Evolutionary conservation across 805 yeast genomes (phyloP).

Genomic region (Komagataella pastoris): DNA sequence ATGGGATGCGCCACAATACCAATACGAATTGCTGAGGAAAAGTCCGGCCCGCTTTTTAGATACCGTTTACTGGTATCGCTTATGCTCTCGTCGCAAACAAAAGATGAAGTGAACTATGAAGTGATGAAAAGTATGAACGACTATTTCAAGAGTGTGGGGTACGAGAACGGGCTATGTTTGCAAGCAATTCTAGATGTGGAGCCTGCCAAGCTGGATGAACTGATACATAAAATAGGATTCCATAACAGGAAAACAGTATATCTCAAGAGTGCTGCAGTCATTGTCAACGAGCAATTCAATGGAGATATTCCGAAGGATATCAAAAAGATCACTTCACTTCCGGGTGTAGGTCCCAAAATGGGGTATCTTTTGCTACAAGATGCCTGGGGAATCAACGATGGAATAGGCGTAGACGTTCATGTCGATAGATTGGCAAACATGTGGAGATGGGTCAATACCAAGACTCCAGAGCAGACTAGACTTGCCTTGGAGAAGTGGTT

Average conservation of each 20-base stretch:
- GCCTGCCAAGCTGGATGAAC: conserved; percentile 44
- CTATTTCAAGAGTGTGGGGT: conserved; percentile 26
- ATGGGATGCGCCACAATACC: conserved; percentile 72
- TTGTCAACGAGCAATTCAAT: conserved; percentile 32
- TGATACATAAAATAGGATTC: conserved; percentile 78
- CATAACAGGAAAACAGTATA: conserved; percentile 68
- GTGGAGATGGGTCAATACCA: conserved; percentile 63
- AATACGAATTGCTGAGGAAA: conserved; percentile 21
- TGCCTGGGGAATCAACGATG: conserved; percentile 67
- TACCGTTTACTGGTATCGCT: conserved; percentile 69
- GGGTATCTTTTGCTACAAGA: conserved; percentile 68
- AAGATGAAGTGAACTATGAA: conserved; percentile 69
- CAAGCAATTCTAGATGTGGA: conserved; percentile 36
- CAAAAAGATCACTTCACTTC: conserved; percentile 51
- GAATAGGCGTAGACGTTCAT: conserved; percentile 94
- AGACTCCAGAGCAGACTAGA: conserved; percentile 70
- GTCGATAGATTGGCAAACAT: conserved; percentile 66
- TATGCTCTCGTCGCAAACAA: conserved; percentile 86
- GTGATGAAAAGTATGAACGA: conserved; percentile 54
- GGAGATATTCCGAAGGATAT: conserved; percentile 67
- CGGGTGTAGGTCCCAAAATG: conserved; percentile 97
- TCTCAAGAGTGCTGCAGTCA: conserved; percentile 45
- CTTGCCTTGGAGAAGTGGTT: conserved; percentile 59
- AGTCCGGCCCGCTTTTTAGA: conserved; percentile 31
- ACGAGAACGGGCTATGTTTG: conserved; percentile 38